Evolutionary conservation across 176 grass and related monocot genomes (phyloP).

Genomic region (Eragrostis nindensis): DNA sequence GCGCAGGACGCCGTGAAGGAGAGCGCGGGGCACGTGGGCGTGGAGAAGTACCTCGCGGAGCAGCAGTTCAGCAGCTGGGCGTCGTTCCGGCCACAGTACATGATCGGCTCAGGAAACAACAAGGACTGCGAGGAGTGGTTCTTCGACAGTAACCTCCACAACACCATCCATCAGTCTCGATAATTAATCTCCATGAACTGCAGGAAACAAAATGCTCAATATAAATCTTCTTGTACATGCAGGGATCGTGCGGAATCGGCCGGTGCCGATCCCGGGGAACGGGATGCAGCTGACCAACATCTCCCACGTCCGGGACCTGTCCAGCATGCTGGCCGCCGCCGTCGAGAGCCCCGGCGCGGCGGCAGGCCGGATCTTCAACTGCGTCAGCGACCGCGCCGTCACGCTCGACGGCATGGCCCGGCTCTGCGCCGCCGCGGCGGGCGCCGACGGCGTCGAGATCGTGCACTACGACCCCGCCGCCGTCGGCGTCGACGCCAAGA

Average conservation of each 20-base stretch:
- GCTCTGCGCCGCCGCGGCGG: constrained; percentile 73
- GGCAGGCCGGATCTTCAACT: constrained; percentile 73
- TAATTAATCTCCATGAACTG: not conserved
- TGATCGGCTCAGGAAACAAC: constrained; percentile 98
- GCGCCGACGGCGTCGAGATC: constrained; percentile 43
- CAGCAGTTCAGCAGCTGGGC: constrained; percentile 52
- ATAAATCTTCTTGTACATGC: not conserved
- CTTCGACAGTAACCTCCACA: constrained; percentile 70
- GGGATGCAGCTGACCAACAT: constrained; percentile 96
- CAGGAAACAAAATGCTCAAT: not conserved
- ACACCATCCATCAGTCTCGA: not conserved
- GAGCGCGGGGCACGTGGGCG: constrained; percentile 73
- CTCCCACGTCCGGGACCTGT: constrained; percentile 71
- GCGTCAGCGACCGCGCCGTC: constrained; percentile 84
- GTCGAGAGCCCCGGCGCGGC: constrained; percentile 54
- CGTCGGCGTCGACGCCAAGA: constrained; percentile 71
- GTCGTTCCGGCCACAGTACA: constrained; percentile 88
- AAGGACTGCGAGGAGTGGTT: constrained; percentile 99
- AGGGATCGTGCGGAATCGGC: constrained; percentile 79
- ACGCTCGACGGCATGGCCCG: constrained; percentile 78
- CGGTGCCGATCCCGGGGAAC: constrained; percentile 82
- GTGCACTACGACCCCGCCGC: constrained; percentile 81
- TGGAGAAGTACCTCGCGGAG: constrained; percentile 83
- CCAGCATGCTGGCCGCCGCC: constrained; percentile 78
- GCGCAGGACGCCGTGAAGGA: constrained; percentile 88